Evolutionary conservation across 2,329 filamentous ascomycete species (phyloP).

Genomic region (Calonectria honghensis): DNA sequence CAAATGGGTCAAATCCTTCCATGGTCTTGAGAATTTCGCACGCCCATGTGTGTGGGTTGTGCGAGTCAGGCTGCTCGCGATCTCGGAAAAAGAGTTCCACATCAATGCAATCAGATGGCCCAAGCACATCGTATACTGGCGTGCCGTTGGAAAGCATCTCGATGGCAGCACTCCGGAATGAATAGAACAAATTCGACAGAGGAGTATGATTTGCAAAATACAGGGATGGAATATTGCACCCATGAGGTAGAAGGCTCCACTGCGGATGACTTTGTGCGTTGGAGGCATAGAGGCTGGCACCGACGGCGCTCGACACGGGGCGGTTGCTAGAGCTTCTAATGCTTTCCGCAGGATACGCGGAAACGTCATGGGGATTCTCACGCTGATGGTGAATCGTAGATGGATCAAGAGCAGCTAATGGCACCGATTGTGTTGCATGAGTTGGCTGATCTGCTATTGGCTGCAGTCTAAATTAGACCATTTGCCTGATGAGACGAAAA

Average conservation of each 20-base stretch:
- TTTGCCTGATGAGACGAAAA: not conserved
- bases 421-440: not conserved
- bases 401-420: not conserved
- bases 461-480: not conserved
- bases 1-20: not conserved
- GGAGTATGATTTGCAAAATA: not conserved
- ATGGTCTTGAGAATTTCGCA: not conserved
- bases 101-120: not conserved
- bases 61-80: not conserved
- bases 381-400: not conserved
- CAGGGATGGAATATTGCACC: not conserved
- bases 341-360: not conserved
- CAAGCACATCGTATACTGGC: not conserved
- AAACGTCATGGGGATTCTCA: not conserved
- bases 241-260: not conserved
- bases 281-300: not conserved
- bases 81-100: not conserved
- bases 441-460: not conserved
- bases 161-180: not conserved
- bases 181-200: not conserved
- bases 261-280: not conserved
- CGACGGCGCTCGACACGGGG: not conserved
- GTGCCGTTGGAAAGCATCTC: not conserved
- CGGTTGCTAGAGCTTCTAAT: not conserved
- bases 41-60: not conserved